These are phyloP conservation scores for Saccharum spontaneum DNA, from an alignment of 176 grass and related monocot species.

Conservation along the genomic window DNA sequence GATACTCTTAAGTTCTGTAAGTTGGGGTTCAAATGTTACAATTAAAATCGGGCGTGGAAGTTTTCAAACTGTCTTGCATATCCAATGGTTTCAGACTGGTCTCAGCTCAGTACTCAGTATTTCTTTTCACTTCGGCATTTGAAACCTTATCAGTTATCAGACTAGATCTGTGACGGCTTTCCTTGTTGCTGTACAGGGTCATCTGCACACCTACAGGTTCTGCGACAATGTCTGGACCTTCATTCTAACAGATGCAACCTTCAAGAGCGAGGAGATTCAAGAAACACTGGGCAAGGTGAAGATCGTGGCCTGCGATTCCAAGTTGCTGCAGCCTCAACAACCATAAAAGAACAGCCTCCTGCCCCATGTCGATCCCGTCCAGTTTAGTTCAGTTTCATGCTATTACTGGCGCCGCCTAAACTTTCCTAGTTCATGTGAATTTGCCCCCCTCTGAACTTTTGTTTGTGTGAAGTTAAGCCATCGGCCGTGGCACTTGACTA, in stretches of 20 bases:
- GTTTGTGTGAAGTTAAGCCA: neutral
- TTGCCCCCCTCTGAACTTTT: neutral
- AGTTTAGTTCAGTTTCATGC: neutral
- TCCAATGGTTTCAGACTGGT: neutral
- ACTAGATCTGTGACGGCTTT: neutral
- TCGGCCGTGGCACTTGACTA: neutral
- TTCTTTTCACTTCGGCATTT: neutral
- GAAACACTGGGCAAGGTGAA: constrained; percentile 59
- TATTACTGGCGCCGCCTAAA: neutral
- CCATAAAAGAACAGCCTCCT: constrained; percentile 21
- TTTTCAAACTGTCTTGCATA: neutral
- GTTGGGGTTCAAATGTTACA: neutral
- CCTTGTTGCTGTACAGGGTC: constrained; percentile 54
- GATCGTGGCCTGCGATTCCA: constrained; percentile 88
- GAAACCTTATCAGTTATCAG: neutral
- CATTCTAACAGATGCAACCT: constrained; percentile 59
- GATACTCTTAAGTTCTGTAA: neutral
- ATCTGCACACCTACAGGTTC: constrained; percentile 93
- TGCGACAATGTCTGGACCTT: constrained; percentile 93
- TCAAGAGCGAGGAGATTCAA: constrained; percentile 59
- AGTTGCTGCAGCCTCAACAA: constrained; percentile 45
- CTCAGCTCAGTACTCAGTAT: neutral
- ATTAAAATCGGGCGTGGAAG: neutral
- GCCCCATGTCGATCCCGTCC: neutral
- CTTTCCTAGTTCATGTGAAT: neutral